Evolutionary conservation across 495 filamentous ascomycete genomes (phyloP).

Genomic region (Xylaria intraflava): DNA sequence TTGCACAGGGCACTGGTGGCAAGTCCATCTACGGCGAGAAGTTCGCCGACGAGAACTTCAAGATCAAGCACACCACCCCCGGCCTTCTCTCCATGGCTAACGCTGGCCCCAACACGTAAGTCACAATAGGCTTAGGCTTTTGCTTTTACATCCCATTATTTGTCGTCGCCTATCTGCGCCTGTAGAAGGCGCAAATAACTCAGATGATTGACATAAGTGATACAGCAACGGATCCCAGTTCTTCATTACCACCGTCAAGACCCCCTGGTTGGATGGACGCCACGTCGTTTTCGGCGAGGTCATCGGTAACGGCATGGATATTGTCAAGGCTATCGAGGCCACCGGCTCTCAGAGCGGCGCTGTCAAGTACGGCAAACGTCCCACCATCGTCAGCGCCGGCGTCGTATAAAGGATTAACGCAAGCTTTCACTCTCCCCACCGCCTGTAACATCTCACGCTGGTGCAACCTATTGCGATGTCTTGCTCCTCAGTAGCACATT

Average conservation of each 20-base stretch:
- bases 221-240: constrained; percentile 69
- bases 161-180: not conserved
- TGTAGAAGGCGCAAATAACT: constrained; percentile 1
- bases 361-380: constrained; percentile 56
- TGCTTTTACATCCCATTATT: not conserved
- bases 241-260: constrained; percentile 69
- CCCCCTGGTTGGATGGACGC: constrained; percentile 68
- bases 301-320: constrained; percentile 48
- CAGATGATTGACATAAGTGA: not conserved
- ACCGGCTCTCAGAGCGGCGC: constrained; percentile 57
- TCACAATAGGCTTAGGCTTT: not conserved
- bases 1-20: constrained; percentile 65
- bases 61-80: constrained; percentile 53
- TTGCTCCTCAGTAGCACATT: constrained; percentile 6
- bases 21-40: constrained; percentile 86
- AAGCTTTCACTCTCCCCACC: not conserved
- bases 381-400: constrained; percentile 60
- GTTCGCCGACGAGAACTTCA: constrained; percentile 78
- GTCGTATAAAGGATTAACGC: constrained; percentile 37
- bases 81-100: constrained; percentile 79
- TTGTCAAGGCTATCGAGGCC: constrained; percentile 71
- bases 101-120: constrained; percentile 72
- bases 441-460: constrained; percentile 19
- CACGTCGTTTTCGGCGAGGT: constrained; percentile 82
- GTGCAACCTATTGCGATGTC: constrained; percentile 8